phyloP scores from a whole-genome alignment of 2,329 filamentous ascomycete genomes.

The Fusarium acutatum region DNA sequence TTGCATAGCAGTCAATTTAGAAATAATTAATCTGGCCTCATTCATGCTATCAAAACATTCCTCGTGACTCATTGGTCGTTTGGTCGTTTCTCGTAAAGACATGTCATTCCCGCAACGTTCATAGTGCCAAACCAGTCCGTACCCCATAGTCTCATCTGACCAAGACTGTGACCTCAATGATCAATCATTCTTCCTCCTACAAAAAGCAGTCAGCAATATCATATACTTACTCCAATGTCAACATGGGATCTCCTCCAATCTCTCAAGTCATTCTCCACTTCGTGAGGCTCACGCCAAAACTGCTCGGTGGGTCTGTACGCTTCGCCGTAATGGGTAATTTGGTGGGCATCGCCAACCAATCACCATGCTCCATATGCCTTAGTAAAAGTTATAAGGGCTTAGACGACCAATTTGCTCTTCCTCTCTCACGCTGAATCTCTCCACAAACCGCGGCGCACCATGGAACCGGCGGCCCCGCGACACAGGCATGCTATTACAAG shows the following conservation, averaged over 20 bases:
- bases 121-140: neutral
- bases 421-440: neutral
- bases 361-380: neutral
- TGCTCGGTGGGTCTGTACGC: neutral
- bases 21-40: no score
- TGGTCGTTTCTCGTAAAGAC: neutral
- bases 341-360: neutral
- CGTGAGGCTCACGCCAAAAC: neutral
- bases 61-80: neutral
- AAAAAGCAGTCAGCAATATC: accelerated
- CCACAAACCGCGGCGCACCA: neutral
- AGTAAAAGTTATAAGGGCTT: neutral
- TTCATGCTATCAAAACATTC: neutral
- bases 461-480: neutral
- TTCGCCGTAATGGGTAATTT: accelerated
- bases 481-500: neutral
- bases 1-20: neutral
- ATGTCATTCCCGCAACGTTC: neutral
- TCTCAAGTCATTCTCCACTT: neutral
- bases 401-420: accelerated
- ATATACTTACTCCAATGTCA: no score
- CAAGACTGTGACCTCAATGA: accelerated
- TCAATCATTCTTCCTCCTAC: neutral
- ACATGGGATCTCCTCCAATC: accelerated
- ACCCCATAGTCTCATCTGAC: neutral